Base-by-base conservation (phyloP, 306 rosid genomes). In the Medicago lupulina region DNA sequence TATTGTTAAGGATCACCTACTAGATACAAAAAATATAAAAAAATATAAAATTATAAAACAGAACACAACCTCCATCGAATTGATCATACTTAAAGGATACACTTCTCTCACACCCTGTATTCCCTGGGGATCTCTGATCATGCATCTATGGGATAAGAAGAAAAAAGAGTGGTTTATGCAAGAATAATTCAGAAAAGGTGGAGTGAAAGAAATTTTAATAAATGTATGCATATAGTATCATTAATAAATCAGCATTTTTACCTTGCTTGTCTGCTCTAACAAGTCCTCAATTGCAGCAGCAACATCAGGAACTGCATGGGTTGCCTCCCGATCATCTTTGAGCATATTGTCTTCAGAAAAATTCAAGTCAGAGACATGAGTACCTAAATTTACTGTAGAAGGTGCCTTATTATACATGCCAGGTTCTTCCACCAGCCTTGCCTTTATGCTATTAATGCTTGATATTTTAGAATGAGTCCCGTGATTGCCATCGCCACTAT, bases 251-350 rank as follows among this genome's bases (percentile, higher is more conserved):
- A 76, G 82, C 68, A 73, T 12, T 66, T 77, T 76, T 86, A 95
- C 97, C 98, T 92, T 90, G 58, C 89, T 94, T 51, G 98, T 95
- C 85, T 95, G 91, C 92, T 90, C 97, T 83, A 95, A 76, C 82
- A 95, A 87, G 89, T 90, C 97, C 82, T 95, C 97, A 83, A 95
- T 90, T 46, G 97, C 99, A 49, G 97, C 84, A 79, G 99, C 97
- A 16, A 95, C 97, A 89, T 95, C 97, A 54, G 99, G 99, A 84
- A 84, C 96, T 67, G 79, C 82, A 60, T 54, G 80, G 57, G 86
- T 73, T 60, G 79, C 84, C 71, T 83, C 84, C 66, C 66, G 55
- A 6, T 43, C 73, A 73, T 84, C 79, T 70, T 88, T 79, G 12
- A 73, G 53, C 74, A 23, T 43, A 53, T 82, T 84, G 60, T 85